A percentile compares a stretch with the other conserved stretches of the same genome.
These are phyloP conservation scores for Trichoderma hamatum DNA, from an alignment of 2,329 filamentous ascomycete species.

Conservation along the genomic window DNA sequence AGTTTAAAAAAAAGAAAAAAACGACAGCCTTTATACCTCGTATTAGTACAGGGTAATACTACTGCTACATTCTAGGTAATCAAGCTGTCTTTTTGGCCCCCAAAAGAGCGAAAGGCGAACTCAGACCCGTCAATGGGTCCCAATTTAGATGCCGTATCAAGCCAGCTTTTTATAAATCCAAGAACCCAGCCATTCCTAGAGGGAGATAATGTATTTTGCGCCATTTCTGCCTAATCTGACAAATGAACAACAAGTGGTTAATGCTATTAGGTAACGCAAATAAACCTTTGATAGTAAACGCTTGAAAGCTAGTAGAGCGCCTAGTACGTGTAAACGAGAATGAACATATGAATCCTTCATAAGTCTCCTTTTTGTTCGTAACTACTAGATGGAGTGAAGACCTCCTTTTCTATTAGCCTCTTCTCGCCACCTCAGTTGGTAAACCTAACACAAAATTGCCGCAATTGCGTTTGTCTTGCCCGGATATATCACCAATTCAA, in stretches of 20 bases:
- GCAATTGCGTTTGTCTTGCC: neutral
- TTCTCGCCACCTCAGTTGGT: neutral
- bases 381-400: neutral
- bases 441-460: neutral
- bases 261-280: neutral
- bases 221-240: neutral
- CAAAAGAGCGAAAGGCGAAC: no score
- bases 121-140: neutral
- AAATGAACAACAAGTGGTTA: neutral
- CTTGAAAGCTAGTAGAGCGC: neutral
- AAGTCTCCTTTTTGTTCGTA: neutral
- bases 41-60: no score
- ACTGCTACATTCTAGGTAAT: no score
- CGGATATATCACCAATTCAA: neutral
- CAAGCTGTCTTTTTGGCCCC: no score
- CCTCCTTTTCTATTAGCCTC: neutral
- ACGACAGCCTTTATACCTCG: neutral
- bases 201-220: neutral
- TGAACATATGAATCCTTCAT: neutral
- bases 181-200: neutral
- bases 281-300: neutral
- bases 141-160: neutral
- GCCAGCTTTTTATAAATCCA: neutral
- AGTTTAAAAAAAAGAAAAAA: no score
- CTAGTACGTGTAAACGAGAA: neutral